phyloP scores from a whole-genome alignment of 495 filamentous ascomycete genomes.

The Elaphomyces granulatus region DNA sequence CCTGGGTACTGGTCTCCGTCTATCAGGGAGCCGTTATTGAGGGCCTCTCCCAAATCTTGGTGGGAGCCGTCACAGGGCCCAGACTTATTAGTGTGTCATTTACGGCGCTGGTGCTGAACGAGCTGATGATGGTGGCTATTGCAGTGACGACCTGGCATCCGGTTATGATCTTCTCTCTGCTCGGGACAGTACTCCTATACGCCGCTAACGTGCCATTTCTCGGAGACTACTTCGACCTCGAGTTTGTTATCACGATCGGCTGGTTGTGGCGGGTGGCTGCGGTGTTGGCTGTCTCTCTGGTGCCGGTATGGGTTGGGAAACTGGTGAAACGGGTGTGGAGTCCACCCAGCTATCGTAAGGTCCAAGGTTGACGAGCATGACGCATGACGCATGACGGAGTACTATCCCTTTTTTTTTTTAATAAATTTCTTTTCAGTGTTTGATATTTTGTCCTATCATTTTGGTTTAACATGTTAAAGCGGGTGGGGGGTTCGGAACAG shows the following conservation, averaged over 20 bases:
- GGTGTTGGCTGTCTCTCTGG: constrained; percentile 59
- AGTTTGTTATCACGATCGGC: constrained; percentile 59
- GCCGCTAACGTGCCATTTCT: constrained; percentile 76
- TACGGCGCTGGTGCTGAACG: constrained; percentile 84
- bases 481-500: too few species aligned
- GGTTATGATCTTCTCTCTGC: constrained; percentile 71
- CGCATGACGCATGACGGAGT: too few species aligned
- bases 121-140: constrained; percentile 91
- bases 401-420: too few species aligned
- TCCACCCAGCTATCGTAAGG: constrained; percentile 92
- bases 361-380: constrained; percentile 45
- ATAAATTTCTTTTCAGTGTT: too few species aligned
- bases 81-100: constrained; percentile 84
- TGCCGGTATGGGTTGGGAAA: constrained; percentile 82
- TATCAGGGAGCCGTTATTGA: constrained; percentile 95
- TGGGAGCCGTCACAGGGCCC: constrained; percentile 49
- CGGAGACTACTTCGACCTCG: constrained; percentile 77
- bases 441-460: too few species aligned
- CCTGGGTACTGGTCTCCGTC: constrained; percentile 89
- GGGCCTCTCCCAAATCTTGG: constrained; percentile 74
- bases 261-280: constrained; percentile 83
- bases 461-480: too few species aligned
- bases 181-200: constrained; percentile 70
- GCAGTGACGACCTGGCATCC: constrained; percentile 96
- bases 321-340: constrained; percentile 67